Conservation (phyloP, 768 basidiomycete species). For the Boletales sp. region DNA sequence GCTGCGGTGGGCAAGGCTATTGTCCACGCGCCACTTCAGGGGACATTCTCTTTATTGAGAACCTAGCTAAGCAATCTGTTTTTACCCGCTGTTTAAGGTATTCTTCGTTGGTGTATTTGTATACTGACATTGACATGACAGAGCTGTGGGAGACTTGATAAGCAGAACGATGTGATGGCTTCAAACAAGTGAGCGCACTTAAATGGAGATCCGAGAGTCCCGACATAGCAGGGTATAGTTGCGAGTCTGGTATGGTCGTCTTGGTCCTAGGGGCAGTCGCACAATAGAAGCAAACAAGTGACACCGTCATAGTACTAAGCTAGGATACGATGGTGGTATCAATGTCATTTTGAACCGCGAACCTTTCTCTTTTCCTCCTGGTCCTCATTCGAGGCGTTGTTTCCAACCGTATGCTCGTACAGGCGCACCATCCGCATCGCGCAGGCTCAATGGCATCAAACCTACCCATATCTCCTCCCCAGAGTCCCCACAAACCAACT, state of each 20-base stretch:
- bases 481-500: constrained; percentile 23
- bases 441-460: constrained; percentile 56
- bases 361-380: too few species aligned
- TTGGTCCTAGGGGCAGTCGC: constrained; percentile 4
- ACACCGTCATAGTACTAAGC: too few species aligned
- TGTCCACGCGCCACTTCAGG: constrained; percentile 10
- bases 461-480: constrained; percentile 42
- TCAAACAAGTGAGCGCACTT: constrained; percentile 3
- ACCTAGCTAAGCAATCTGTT: background rate
- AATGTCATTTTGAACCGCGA: too few species aligned
- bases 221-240: background rate
- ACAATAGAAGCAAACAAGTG: constrained; percentile 16
- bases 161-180: background rate
- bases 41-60: background rate
- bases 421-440: constrained; percentile 63
- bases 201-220: background rate
- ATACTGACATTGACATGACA: background rate
- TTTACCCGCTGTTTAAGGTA: constrained; percentile 8
- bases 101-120: background rate
- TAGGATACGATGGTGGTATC: too few species aligned
- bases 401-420: constrained; percentile 65
- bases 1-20: constrained; percentile 8
- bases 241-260: constrained; percentile 4
- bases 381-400: background rate
- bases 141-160: background rate